Base-by-base conservation (phyloP, 345 rosid species). In the Populus nigra region DNA sequence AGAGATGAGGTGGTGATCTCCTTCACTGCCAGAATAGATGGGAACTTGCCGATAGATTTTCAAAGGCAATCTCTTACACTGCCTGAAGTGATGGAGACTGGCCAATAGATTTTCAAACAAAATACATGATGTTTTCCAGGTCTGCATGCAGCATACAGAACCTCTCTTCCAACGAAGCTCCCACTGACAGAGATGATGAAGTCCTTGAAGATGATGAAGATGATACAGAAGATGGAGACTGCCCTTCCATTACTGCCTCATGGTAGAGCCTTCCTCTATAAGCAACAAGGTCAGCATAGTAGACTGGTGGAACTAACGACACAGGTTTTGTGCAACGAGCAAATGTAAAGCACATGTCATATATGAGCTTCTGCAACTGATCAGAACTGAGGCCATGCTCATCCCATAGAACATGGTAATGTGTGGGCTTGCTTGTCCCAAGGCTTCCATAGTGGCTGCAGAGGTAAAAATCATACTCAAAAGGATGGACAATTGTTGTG, bases 351-450 rank as follows among this genome's bases (percentile, higher is more conserved):
- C 97, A 94, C 89, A 94, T 80, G 81, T 88, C 75, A 63, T 91
- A 94, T 36, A 89, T 93, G 38, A 94, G 89, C 82, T 88, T 82
- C 81, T 94, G 93, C 79, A 91, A 71, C 29, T 84, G 78, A 65
- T 94, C 97, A 0, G 98, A 91, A 8, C 86, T 71, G 74, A 92
- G 89, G 5, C 80, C 79, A 15, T 92, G 84, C 68, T 92, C 96
- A 49, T 94, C 96, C 94, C 92, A 91, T 4, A 94, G 81, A 25
- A 87, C 89, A 36, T 91, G 87, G 70, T 94, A 94, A 71, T 92
- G 98, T 0, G 93, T 90, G 0, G 98, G 96, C 84, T 92, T 94
- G 89, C 96, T 92, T 17, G 96, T 94, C 20, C 98, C 96, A 0
- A 90, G 78, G 72, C 93, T 86, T 69, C 97, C 97, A 7, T 83